Evolutionary conservation across 176 grass and related monocot genomes (phyloP), one percentile per base, ranked within the genome.

Genomic region (Lolium perenne): DNA sequence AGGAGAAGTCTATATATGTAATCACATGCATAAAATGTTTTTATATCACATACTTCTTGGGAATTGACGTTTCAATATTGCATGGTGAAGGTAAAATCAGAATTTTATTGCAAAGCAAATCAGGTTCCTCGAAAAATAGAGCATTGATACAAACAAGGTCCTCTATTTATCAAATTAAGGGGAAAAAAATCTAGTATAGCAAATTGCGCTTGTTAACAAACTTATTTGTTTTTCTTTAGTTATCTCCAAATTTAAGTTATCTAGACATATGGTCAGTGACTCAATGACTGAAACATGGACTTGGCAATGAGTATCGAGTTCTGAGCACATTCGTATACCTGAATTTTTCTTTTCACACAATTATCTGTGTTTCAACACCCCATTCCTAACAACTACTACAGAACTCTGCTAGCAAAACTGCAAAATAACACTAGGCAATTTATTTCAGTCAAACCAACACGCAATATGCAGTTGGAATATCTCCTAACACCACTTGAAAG

Each of bases 281-380:
- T 35, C 32, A 35, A 35, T 35, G 32, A 5, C 15, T 54, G 51
- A 54, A 54, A 54, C 14, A 47, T 18, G 25, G 14, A 79, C 53
- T 53, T 75, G 14, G 25, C 10, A 71, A 80, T 3, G 45, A 72
- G 21, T 46, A 76, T 15, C 15, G 17, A 83, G 55, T 73, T 64
- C 13, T 83, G 72, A 59, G 46, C 79, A 79, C 23, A 76, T 38
- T 53, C 17, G 46, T 47, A 72, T 58, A 82, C 12, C 81, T 78
- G 17, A 49, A 35, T 15, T 77, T 1, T 77, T 74, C 11, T 46
- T 46, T 71, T 58, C 38, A 35, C 32, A 11, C 32, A 25, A 47
- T 29, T 60, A 35, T 16, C 16, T 43, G 8, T 75, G 23, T 38
- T 84, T 16, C 48, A 10, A 75, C 17, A 49, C 16, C 72, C 3